Evolutionary conservation across 1,284 basidiomycete genomes (phyloP).

Genomic region (Puccinia horiana): DNA sequence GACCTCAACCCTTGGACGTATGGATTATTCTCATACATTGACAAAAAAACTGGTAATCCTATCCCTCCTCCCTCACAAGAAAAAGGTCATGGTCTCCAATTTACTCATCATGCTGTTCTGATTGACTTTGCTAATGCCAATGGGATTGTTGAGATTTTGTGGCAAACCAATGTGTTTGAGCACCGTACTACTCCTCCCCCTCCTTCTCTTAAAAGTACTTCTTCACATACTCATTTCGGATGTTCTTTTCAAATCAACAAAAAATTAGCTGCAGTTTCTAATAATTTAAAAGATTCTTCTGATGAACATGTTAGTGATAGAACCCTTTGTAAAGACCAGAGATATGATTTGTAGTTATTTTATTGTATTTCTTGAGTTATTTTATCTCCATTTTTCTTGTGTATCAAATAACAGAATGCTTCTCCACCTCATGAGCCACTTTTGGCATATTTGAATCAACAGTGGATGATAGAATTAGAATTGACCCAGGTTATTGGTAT

Average conservation of each 20-base stretch:
- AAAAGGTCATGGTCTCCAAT: neutral
- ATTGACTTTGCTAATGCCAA: slow-evolving; percentile 32
- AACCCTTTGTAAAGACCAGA: slow-evolving; percentile 8
- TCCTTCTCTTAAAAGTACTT: neutral
- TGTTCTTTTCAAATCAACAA: slow-evolving; percentile 4
- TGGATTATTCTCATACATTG: slow-evolving; percentile 16
- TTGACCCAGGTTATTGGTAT: too few species aligned
- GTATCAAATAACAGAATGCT: too few species aligned
- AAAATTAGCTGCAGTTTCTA: neutral
- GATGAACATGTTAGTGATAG: neutral
- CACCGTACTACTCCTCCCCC: slow-evolving; percentile 5
- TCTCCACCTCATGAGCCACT: too few species aligned
- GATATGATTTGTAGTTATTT: neutral
- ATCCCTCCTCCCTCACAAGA: slow-evolving; percentile 19
- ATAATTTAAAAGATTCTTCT: neutral
- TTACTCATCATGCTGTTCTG: neutral
- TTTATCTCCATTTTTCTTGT: too few species aligned
- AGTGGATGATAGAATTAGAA: too few species aligned
- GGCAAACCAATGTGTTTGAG: slow-evolving; percentile 3
- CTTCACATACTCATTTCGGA: neutral
- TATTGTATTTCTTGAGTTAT: too few species aligned
- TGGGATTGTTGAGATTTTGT: slow-evolving; percentile 7
- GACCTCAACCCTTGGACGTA: slow-evolving; percentile 29
- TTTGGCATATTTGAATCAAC: too few species aligned
- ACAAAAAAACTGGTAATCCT: neutral